Evolutionary conservation across 495 filamentous ascomycete species (phyloP), one percentile per base, ranked within the genome.

Genomic region (Pyrenopolyporus hunteri): DNA sequence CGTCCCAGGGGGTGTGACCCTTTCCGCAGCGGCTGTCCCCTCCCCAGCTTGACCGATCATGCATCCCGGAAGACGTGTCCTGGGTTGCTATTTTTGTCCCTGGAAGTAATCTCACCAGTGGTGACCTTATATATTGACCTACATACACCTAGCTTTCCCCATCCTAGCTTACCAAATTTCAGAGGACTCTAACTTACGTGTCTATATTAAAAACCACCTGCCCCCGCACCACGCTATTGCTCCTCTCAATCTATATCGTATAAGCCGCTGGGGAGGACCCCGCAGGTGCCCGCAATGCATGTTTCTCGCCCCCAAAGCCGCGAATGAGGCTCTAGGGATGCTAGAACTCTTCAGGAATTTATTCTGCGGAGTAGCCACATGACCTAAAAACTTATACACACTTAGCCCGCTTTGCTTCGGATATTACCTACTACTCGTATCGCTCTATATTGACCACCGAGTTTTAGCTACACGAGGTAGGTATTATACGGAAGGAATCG

Each of bases 51-150:
- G 36, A 36, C 36, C 37, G 50, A 36, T 22, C 20, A 22, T 44
- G 58, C 31, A 62, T 49, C 44, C 58, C 28, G 29, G 44, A 55
- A 48, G 35, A 40, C 48, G 4, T 14, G 46, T 40, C 13, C 53
- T 31, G n/a, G 42, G 42, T 39, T 59, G 45, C 62, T 65, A 65
- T 56, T 65, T 65, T 58, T 33, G 60, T 52, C 47, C 2, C 14
- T 17, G 6, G 10, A 22, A 19, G 20, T 14, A 39, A 55, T 44
- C 56, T 50, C 50, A 29, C 49, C 56, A 20, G 63, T 66, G 63
- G 63, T 57, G 17, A 66, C 35, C 6, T 66, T 29, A 43, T 61
- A 61, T 61, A 66, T 66, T 59, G 45, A 60, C 55, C 50, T 59
- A 46, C 62, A 26, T 44, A 58, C 44, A 57, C 48, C 55, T 54